These are phyloP conservation scores for Colletotrichum chrysophilum DNA, from an alignment of 2,329 filamentous ascomycete genomes.

Conservation along the genomic window DNA sequence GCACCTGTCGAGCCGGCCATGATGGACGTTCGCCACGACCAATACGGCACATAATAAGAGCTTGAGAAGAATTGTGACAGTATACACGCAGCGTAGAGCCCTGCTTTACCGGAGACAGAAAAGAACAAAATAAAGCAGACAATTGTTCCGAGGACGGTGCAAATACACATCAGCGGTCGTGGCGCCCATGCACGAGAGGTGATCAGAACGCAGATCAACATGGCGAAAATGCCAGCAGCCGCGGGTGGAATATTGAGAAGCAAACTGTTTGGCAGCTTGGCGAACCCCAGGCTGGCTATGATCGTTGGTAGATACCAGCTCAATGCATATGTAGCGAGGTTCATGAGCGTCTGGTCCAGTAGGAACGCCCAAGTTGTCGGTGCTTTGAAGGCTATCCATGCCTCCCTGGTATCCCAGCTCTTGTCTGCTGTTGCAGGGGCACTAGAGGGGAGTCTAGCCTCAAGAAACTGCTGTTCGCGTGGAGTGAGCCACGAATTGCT, in stretches of 20 bases:
- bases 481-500: slow-evolving; percentile 39
- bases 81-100: neutral
- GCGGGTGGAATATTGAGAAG: slow-evolving; percentile 49
- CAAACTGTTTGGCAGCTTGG: slow-evolving; percentile 44
- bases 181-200: neutral
- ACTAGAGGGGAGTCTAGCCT: slow-evolving; percentile 26
- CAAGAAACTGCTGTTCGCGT: slow-evolving; percentile 43
- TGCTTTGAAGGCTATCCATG: slow-evolving; percentile 33
- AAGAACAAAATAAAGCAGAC: neutral
- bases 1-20: neutral
- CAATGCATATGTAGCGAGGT: slow-evolving; percentile 44
- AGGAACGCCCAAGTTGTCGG: slow-evolving; percentile 26
- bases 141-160: neutral
- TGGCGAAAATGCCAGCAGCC: slow-evolving; percentile 39
- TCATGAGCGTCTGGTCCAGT: slow-evolving; percentile 34
- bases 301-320: slow-evolving; percentile 46
- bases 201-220: neutral
- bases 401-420: slow-evolving; percentile 36
- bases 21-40: neutral
- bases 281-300: slow-evolving; percentile 45
- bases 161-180: neutral
- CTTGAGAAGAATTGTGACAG: neutral
- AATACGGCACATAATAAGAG: neutral
- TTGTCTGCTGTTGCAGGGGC: neutral
- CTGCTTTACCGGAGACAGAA: neutral